Evolutionary conservation across 805 yeast species (phyloP), one percentile per base, ranked within the genome.

Genomic region (Yarrowia keelungensis): DNA sequence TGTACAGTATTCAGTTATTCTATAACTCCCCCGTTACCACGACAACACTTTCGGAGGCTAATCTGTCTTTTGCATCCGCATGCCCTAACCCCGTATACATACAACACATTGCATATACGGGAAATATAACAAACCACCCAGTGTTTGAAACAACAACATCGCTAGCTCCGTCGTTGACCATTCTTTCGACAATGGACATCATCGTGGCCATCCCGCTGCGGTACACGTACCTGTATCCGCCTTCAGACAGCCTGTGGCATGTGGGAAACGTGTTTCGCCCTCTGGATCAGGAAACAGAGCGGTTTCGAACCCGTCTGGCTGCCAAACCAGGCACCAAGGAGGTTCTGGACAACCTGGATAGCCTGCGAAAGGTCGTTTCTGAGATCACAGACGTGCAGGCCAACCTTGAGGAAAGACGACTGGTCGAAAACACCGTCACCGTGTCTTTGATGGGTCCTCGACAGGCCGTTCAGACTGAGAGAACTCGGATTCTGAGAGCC

Each of bases 361-460:
- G 53, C 8, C 41, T 72, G 46, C 53, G 73, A 42, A 39, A 68
- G 19, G 69, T 39, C 10, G 70, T 70, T 19, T 35, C 51, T 5
- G 68, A 67, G n/a, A 67, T 66, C 68, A 51, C 56, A 51, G 65
- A 56, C 36, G 72, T 72, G 3, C 32, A 36, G 12, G 74, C 69
- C 19, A 43, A 50, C 16, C 15, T 80, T n/a, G 71, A 76, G 36
- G 81, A 78, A 69, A 81, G 82, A 14, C 77, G 77, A 47, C 70
- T 77, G 66, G 75, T 72, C 46, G 77, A 77, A 66, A 77, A 76
- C 35, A 74, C 79, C 47, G 75, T 83, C 19, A 78, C 82, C 1
- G 76, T 82, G 12, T 71, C 77, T 19, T 72, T 83, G 35, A 73
- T 74, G 56, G 86, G 86, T 61, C 69, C 70, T 2, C 43, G 62